phyloP scores from a whole-genome alignment of 768 basidiomycete species.

The Rhizopogon vulgaris region DNA sequence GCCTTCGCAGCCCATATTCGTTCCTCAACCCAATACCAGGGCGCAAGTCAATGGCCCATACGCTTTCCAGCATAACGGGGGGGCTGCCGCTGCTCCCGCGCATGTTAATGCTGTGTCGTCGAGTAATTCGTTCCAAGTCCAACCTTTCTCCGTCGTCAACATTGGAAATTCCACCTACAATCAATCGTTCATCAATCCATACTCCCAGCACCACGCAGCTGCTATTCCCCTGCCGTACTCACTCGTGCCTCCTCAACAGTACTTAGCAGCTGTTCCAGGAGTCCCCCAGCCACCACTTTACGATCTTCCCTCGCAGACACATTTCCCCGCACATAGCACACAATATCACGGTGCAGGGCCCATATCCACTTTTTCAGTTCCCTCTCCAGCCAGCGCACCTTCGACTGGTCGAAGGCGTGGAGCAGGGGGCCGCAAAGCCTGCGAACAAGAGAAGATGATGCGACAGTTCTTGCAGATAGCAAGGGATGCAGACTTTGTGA shows the following conservation, averaged over 20 bases:
- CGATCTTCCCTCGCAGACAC: no score
- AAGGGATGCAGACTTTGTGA: background rate
- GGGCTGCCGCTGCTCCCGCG: background rate
- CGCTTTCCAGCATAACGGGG: background rate
- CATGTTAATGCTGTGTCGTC: background rate
- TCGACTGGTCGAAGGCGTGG: background rate
- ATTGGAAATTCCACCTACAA: background rate
- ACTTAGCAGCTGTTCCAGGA: no score
- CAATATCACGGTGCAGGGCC: no score
- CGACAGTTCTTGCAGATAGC: background rate
- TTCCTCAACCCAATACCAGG: background rate
- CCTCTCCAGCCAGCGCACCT: no score
- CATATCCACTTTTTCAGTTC: no score
- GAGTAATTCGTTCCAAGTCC: background rate
- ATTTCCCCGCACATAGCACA: no score
- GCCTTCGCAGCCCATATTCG: background rate
- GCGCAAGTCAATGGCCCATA: background rate
- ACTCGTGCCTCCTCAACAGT: background rate
- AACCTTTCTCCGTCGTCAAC: background rate
- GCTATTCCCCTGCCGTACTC: no score
- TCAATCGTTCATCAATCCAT: background rate
- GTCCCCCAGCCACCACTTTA: no score
- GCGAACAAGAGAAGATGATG: background rate
- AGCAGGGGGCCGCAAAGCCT: background rate
- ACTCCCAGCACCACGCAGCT: no score